A percentile compares a stretch with the other conserved stretches of the same genome.
phyloP scores from a whole-genome alignment of 306 rosid genomes.

The Glycine soja region DNA sequence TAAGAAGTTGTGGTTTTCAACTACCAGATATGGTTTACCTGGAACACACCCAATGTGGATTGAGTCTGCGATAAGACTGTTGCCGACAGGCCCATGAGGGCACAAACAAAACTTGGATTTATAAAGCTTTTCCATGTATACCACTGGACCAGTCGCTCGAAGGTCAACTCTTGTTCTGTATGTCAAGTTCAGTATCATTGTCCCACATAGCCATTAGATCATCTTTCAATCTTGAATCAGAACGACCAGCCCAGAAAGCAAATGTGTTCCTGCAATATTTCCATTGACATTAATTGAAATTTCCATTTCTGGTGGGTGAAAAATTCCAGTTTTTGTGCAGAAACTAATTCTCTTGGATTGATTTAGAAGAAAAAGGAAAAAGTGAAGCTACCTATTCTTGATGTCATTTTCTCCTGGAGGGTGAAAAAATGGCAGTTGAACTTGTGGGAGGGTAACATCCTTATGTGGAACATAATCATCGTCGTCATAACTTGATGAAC shows the following conservation, averaged over 20 bases:
- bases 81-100: conserved; percentile 39
- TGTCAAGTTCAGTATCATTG: conserved; percentile 46
- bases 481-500: conserved; percentile 40
- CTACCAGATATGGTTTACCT: conserved; percentile 38
- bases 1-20: not conserved
- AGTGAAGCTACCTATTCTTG: conserved; percentile 30
- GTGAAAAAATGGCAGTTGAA: conserved; percentile 43
- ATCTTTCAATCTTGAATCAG: conserved; percentile 38
- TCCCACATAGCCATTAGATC: conserved; percentile 31
- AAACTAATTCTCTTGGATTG: not conserved
- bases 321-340: not conserved
- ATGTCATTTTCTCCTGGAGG: conserved; percentile 9
- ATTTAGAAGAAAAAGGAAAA: not conserved
- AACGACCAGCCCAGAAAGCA: conserved; percentile 50
- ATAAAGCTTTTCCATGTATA: conserved; percentile 34
- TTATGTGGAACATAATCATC: conserved; percentile 43
- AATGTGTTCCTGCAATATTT: conserved; percentile 40
- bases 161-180: conserved; percentile 40
- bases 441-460: conserved; percentile 50
- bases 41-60: conserved; percentile 55
- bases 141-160: conserved; percentile 28
- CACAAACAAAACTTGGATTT: conserved; percentile 45
- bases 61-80: conserved; percentile 45
- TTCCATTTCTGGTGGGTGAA: not conserved
- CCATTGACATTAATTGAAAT: not conserved